Evolutionary conservation across 371 early-diverging fungal species (phyloP).

Genomic region (Apophysomyces sp.): DNA sequence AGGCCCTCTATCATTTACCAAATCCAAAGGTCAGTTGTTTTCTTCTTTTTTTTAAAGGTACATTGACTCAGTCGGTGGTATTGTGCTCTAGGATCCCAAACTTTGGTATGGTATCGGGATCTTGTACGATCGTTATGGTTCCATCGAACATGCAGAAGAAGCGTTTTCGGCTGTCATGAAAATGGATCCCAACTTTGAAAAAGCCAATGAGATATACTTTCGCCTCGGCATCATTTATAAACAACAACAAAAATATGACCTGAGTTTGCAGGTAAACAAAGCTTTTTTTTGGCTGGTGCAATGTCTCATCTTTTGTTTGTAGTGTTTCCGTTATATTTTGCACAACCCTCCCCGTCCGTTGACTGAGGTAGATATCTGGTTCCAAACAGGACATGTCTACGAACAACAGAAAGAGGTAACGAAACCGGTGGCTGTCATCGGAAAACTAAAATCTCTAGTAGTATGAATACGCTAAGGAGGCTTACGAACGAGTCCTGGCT

Average conservation of each 20-base stretch:
- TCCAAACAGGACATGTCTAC: slow-evolving; percentile 96
- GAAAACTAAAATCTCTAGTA: slow-evolving; percentile 10
- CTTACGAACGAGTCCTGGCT: slow-evolving; percentile 87
- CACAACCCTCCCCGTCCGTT: slow-evolving; percentile 92
- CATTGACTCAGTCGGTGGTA: too few relatives aligned
- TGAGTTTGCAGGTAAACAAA: slow-evolving; percentile 71
- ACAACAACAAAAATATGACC: slow-evolving; percentile 88
- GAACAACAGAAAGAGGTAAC: slow-evolving; percentile 92
- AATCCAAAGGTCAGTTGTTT: slow-evolving; percentile 71
- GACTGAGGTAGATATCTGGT: slow-evolving; percentile 94
- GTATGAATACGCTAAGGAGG: slow-evolving; percentile 83
- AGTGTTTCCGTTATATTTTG: slow-evolving; percentile 92
- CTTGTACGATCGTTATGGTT: slow-evolving; percentile 95
- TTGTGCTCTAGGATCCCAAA: slow-evolving; percentile 79
- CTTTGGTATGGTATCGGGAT: slow-evolving; percentile 99
- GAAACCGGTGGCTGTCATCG: not conserved
- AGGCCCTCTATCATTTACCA: slow-evolving; percentile 83
- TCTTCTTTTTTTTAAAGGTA: not conserved
- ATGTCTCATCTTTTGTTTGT: not conserved
- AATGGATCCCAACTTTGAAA: slow-evolving; percentile 91
- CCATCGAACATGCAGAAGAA: slow-evolving; percentile 96
- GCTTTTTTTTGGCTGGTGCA: not conserved
- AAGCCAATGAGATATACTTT: slow-evolving; percentile 97
- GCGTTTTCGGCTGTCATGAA: slow-evolving; percentile 91
- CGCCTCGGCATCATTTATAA: slow-evolving; percentile 97